Evolutionary conservation across 2,329 filamentous ascomycete species (phyloP), one percentile per base, ranked within the genome.

Genomic region (Chalara sp.): DNA sequence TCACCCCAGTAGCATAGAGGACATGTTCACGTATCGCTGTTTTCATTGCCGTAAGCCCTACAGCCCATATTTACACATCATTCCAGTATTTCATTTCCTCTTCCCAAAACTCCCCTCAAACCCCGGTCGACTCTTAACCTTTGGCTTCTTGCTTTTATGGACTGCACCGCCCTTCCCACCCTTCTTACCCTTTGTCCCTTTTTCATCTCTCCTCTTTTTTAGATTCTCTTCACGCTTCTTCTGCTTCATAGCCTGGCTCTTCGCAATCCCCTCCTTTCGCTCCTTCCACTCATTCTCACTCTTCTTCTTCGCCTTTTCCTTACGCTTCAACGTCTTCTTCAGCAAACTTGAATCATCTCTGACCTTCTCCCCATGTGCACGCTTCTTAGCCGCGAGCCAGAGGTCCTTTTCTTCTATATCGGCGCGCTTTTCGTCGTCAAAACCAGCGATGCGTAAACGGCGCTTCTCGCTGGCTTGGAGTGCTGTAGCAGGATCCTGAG

Each of bases 271-370:
- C 31, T 86, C 81, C 39, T 81, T 72, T 46, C 88, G 78, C 51
- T 89, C 86, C 44, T 73, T 78, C 88, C 93, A 97, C 64, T 93
- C 89, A 65, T 86, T 85, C 67, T 89, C 89, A 65, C 88, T 95
- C 81, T 93, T 95, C 70, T 84, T 86, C 81, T 96, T 97, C 48
- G 80, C 75, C 59, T 84, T 82, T 63, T 96, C 89, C 73, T 96
- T 95, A 59, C 92, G 84, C 78, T 96, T 96, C 58, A 97, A 75
- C 0, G 91, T 87, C 76, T 96, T 96, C 76, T 96, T 96, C 31
- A 99, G 77, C 51, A 96, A 72, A 44, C 80, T 82, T 56, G 89
- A 89, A 67, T 96, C 89, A 64, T 97, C 90, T 53, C 83, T 83
- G 33, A 96, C 85, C 65, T 89, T 87, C 65, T 96, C 91, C 46